These are phyloP conservation scores for Aphanomyces invadans DNA, from an alignment of 352 stramenopile genomes.

Conservation along the genomic window DNA sequence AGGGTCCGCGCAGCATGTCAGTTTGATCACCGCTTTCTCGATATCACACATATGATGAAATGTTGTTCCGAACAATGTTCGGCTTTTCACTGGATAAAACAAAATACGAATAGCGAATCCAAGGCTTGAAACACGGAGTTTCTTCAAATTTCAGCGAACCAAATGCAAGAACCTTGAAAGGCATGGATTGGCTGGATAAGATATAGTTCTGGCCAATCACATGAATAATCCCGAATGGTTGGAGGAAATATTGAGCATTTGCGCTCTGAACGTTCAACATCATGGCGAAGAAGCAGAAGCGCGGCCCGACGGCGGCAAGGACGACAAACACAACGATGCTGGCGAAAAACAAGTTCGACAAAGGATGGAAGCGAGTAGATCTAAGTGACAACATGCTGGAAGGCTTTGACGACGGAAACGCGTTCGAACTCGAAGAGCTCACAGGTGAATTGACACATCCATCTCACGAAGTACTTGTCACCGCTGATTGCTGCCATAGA, in stretches of 20 bases:
- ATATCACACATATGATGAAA: not conserved
- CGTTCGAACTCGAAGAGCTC: constrained; percentile 79
- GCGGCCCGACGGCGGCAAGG: not conserved
- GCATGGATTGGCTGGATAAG: constrained; percentile 4
- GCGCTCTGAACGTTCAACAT: constrained; percentile 16
- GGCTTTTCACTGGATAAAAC: not conserved
- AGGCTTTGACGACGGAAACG: constrained; percentile 77
- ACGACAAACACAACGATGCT: not conserved
- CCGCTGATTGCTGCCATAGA: constrained; percentile 28
- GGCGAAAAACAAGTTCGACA: not conserved
- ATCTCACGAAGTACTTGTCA: too few relatives aligned
- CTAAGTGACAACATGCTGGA: constrained; percentile 67
- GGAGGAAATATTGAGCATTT: constrained; percentile 10
- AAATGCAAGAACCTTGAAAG: not conserved
- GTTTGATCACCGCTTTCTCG: not conserved
- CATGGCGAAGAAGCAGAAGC: constrained; percentile 16
- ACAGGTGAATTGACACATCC: too few relatives aligned
- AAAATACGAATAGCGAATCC: not conserved
- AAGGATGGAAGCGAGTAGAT: constrained; percentile 59
- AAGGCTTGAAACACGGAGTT: too few relatives aligned
- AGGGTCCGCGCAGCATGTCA: not conserved
- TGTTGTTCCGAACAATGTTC: not conserved
- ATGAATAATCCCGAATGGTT: constrained; percentile 13
- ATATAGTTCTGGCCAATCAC: constrained; percentile 13
- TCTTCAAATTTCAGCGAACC: too few relatives aligned